A percentile compares a stretch with the other conserved stretches of the same genome.
phyloP scores from a whole-genome alignment of 1,139 yeast genomes.

The Zygosaccharomyces pseudobailii region DNA sequence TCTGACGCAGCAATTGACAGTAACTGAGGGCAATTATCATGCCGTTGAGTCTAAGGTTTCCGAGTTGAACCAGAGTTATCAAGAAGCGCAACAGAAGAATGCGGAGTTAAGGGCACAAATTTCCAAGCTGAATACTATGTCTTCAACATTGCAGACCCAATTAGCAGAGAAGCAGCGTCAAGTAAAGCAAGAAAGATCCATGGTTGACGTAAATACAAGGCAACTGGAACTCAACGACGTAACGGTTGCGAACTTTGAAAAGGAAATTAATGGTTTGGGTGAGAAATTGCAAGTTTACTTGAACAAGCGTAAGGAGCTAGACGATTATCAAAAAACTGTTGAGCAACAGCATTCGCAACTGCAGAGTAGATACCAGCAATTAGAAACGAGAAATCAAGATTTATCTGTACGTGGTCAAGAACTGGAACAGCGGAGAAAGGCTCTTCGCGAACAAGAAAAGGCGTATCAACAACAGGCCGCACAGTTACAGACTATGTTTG shows the following conservation, averaged over 20 bases:
- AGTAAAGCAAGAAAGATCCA: constrained; percentile 55
- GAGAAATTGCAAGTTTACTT: constrained; percentile 27
- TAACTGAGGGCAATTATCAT: constrained; percentile 77
- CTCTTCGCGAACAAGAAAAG: constrained; percentile 35
- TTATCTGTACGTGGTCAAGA: constrained; percentile 33
- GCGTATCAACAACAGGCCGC: constrained; percentile 37
- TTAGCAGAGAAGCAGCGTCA: constrained; percentile 49
- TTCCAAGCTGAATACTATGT: constrained; percentile 62
- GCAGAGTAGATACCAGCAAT: constrained; percentile 34
- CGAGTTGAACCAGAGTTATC: constrained; percentile 54
- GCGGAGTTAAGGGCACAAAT: constrained; percentile 61
- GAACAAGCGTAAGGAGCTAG: constrained; percentile 37
- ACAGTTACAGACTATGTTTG: constrained; percentile 34
- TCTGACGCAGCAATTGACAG: constrained; percentile 68
- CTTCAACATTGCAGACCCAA: constrained; percentile 53
- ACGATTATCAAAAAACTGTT: constrained; percentile 36
- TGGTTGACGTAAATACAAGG: constrained; percentile 60
- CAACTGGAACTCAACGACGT: constrained; percentile 61
- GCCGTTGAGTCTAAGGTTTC: constrained; percentile 66
- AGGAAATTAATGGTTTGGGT: constrained; percentile 46
- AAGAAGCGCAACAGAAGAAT: constrained; percentile 64
- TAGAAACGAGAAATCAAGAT: constrained; percentile 22
- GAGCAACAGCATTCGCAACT: constrained; percentile 39
- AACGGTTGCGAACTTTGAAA: constrained; percentile 39
- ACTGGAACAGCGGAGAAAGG: constrained; percentile 31